Evolutionary conservation across 2,329 filamentous ascomycete species (phyloP).

Genomic region (Ophiognomonia clavigignenti-juglandacearum): DNA sequence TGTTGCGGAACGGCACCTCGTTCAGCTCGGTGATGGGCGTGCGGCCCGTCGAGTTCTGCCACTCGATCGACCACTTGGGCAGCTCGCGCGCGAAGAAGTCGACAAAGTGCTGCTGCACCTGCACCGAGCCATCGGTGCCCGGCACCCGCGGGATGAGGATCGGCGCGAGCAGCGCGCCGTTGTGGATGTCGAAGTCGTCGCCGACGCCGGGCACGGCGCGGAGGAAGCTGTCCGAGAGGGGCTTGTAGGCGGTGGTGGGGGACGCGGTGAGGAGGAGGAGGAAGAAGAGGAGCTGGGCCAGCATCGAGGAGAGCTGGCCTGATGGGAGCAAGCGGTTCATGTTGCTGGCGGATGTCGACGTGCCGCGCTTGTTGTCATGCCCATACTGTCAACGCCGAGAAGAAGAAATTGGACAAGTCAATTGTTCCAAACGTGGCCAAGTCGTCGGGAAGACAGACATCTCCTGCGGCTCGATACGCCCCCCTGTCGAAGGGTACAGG

Average conservation of each 20-base stretch:
- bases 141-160: conserved; percentile 86
- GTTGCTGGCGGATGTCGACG: conserved; percentile 9
- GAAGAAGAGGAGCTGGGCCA: conserved; percentile 11
- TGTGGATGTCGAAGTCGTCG: conserved; percentile 72
- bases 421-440: not conserved
- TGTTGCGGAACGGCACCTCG: conserved; percentile 77
- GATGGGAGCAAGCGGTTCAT: conserved; percentile 12
- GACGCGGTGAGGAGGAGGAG: conserved; percentile 22
- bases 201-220: conserved; percentile 66
- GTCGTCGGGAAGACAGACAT: not conserved
- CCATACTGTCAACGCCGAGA: conserved; percentile 9
- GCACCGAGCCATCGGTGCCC: conserved; percentile 69
- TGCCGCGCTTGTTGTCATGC: not conserved
- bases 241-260: conserved; percentile 34
- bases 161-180: conserved; percentile 73
- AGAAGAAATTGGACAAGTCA: not conserved
- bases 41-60: conserved; percentile 84
- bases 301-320: conserved; percentile 17
- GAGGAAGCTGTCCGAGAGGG: conserved; percentile 71
- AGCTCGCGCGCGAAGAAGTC: conserved; percentile 72
- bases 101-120: conserved; percentile 76
- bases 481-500: too few species aligned
- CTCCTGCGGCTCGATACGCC: too few species aligned
- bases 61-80: conserved; percentile 72
- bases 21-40: conserved; percentile 70